These are phyloP conservation scores for Cryptococcus neoformans DNA, from an alignment of 1,284 basidiomycete species.

Conservation along the genomic window DNA sequence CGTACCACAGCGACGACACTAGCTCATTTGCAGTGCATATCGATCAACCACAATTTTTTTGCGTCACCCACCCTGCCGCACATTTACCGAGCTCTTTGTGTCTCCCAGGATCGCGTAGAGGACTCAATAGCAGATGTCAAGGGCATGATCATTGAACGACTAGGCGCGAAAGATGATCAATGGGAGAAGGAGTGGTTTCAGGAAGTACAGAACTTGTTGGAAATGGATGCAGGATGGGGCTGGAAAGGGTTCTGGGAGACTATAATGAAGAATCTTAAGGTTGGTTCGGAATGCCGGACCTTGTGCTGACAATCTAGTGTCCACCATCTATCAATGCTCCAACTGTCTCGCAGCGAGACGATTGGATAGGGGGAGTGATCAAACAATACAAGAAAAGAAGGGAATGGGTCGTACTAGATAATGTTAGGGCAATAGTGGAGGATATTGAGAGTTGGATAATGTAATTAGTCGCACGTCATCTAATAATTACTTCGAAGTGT, in stretches of 20 bases:
- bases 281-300: conserved; percentile 1
- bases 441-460: conserved; percentile 22
- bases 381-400: conserved; percentile 18
- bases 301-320: neutral
- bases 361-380: conserved; percentile 23
- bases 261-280: conserved; percentile 33
- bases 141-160: conserved; percentile 43
- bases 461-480: neutral
- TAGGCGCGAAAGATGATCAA: conserved; percentile 10
- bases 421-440: conserved; percentile 15
- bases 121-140: conserved; percentile 52
- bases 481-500: neutral
- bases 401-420: conserved; percentile 29
- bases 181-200: conserved; percentile 53
- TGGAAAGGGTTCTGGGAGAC: conserved; percentile 48
- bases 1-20: neutral
- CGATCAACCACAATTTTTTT: conserved; percentile 56
- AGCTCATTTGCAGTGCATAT: conserved; percentile 43
- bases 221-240: conserved; percentile 53
- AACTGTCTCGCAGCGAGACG: conserved; percentile 14
- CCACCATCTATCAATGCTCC: conserved; percentile 8
- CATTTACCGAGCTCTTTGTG: conserved; percentile 50
- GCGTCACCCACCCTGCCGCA: conserved; percentile 52
- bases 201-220: conserved; percentile 50
- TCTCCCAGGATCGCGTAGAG: conserved; percentile 48